phyloP scores from a whole-genome alignment of 306 rosid species.

The Rosa multiflora region DNA sequence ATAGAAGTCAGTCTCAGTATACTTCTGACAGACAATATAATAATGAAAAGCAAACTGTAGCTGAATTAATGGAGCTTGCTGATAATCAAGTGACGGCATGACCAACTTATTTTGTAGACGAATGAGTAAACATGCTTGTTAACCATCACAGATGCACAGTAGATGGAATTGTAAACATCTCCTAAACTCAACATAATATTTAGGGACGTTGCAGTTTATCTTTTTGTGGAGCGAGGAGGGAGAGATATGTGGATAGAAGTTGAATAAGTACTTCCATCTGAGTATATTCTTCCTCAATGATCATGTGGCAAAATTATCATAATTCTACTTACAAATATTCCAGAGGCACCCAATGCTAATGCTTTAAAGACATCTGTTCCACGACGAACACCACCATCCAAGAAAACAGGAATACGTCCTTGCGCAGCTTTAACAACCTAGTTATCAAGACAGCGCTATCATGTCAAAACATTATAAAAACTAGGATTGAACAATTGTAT shows the following conservation, averaged over 20 bases:
- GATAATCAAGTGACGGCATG: neutral
- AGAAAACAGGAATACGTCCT: slow-evolving; percentile 80
- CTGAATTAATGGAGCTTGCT: neutral
- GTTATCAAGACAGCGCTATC: neutral
- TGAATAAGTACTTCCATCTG: neutral
- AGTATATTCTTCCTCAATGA: neutral
- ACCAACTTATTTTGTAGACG: neutral
- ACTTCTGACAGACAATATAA: neutral
- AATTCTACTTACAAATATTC: slow-evolving; percentile 72
- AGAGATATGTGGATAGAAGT: neutral
- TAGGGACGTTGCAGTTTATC: neutral
- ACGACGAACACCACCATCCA: slow-evolving; percentile 97
- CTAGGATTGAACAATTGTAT: neutral
- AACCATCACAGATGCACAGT: neutral
- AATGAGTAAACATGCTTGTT: slow-evolving; percentile 4
- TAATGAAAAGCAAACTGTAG: neutral
- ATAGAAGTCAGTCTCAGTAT: neutral
- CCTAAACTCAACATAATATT: neutral
- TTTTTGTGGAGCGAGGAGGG: neutral
- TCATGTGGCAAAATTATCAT: neutral
- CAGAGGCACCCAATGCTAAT: slow-evolving; percentile 94
- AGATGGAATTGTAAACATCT: neutral
- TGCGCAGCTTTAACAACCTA: slow-evolving; percentile 87
- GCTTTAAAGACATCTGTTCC: slow-evolving; percentile 99
- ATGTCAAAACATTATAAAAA: neutral